Evolutionary conservation across 73 alveolate genomes (phyloP).

Genomic region (Tetrahymena elliotti): DNA sequence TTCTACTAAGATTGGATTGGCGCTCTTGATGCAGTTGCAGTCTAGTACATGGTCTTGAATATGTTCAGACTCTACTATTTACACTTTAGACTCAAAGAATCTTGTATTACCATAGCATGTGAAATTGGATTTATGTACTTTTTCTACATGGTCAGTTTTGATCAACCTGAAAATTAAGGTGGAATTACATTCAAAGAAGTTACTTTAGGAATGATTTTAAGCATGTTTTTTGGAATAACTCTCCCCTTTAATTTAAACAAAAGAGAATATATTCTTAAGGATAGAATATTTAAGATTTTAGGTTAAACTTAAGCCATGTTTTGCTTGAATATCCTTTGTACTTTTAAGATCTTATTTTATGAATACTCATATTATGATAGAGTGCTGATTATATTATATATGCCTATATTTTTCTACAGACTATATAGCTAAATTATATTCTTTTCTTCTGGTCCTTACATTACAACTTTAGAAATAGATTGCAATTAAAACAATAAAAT

Average conservation of each 20-base stretch:
- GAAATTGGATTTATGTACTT: not conserved
- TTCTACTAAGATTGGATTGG: not conserved
- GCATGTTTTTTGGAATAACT: not conserved
- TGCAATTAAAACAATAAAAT: not conserved
- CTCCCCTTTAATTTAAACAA: not conserved
- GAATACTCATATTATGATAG: not conserved
- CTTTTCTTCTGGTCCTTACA: not conserved
- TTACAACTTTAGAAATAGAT: not conserved
- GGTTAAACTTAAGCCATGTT: not conserved
- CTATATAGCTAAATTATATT: not conserved
- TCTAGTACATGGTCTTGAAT: not conserved
- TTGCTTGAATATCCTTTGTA: not conserved
- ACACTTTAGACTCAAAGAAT: not conserved
- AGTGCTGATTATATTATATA: not conserved
- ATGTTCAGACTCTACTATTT: not conserved
- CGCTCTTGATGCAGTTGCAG: not conserved
- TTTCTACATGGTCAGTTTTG: not conserved
- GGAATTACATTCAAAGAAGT: not conserved
- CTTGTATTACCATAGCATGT: not conserved
- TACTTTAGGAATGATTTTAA: not conserved
- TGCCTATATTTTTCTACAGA: not conserved
- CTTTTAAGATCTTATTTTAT: not conserved
- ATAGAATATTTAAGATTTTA: not conserved
- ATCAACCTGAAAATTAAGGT: not conserved
- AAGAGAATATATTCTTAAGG: not conserved